phyloP scores from a whole-genome alignment of 768 basidiomycete species.

The Dacryopinax primogenitus region DNA sequence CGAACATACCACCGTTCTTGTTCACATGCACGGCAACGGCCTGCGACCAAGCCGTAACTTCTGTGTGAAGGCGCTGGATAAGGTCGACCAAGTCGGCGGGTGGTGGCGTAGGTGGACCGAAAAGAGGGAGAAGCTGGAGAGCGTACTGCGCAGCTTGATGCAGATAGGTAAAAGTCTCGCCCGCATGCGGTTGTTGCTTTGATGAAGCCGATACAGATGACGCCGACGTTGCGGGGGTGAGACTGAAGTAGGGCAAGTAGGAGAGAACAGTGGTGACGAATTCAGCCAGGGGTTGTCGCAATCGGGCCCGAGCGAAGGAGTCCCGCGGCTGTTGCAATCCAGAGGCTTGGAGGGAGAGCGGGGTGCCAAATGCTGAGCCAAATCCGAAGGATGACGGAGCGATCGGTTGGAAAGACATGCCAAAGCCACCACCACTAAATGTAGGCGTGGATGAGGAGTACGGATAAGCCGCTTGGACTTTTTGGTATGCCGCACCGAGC shows the following conservation, averaged over 20 bases:
- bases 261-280: slow-evolving; percentile 66
- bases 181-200: slow-evolving; percentile 55
- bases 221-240: slow-evolving; percentile 24
- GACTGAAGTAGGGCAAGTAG: slow-evolving; percentile 77
- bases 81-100: slow-evolving; percentile 25
- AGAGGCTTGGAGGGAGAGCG: slow-evolving; percentile 3
- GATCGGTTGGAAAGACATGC: slow-evolving; percentile 17
- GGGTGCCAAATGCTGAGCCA: not conserved
- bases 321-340: slow-evolving; percentile 39
- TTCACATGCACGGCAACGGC: slow-evolving; percentile 60
- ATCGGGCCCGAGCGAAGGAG: slow-evolving; percentile 59
- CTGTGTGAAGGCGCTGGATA: slow-evolving; percentile 50
- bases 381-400: not conserved
- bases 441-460: slow-evolving; percentile 26
- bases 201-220: slow-evolving; percentile 30
- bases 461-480: slow-evolving; percentile 70
- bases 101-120: not conserved
- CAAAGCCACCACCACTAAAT: slow-evolving; percentile 17
- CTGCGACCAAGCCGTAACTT: slow-evolving; percentile 70
- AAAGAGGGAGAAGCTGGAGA: slow-evolving; percentile 55
- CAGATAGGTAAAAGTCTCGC: slow-evolving; percentile 62
- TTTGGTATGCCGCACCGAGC: slow-evolving; percentile 52
- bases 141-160: slow-evolving; percentile 28
- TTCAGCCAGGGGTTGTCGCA: slow-evolving; percentile 61
- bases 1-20: slow-evolving; percentile 64